Conservation (phyloP, 345 rosid genomes). For the Citrus glauca region DNA sequence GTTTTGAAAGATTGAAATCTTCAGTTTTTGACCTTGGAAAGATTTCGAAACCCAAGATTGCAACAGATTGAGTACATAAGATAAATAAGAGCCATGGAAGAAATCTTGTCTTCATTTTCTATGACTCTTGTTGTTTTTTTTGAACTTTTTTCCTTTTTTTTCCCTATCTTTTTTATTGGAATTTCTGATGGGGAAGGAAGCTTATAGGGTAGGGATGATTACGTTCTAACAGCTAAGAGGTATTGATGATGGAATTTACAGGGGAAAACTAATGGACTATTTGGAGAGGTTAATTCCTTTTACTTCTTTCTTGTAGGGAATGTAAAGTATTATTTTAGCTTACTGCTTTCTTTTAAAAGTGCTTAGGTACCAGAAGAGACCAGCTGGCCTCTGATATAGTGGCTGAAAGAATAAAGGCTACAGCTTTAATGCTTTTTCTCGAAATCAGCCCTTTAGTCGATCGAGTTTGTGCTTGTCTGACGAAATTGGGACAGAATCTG, state of each 20-base stretch:
- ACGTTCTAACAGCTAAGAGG: neutral
- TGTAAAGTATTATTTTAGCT: neutral
- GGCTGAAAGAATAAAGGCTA: neutral
- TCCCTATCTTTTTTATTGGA: neutral
- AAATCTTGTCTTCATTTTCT: conserved; percentile 17
- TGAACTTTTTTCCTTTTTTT: neutral
- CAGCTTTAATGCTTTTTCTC: neutral
- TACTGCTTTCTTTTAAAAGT: neutral
- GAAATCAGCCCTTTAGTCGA: neutral
- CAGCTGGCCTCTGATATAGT: neutral
- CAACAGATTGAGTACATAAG: conserved; percentile 11
- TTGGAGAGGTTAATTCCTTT: neutral
- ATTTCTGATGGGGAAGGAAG: neutral
- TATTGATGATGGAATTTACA: neutral
- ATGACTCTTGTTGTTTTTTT: too few species aligned
- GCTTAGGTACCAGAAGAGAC: neutral
- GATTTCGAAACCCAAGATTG: conserved; percentile 8
- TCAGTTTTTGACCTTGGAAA: neutral
- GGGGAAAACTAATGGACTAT: neutral
- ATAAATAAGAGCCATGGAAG: conserved; percentile 16
- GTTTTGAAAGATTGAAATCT: conserved; percentile 10
- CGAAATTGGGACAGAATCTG: neutral
- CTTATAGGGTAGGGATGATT: neutral
- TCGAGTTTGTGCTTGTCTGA: neutral
- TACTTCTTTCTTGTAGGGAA: neutral